Evolutionary conservation across 1,139 yeast species (phyloP), one percentile per base, ranked within the genome.

Genomic region (Pichia sp.): DNA sequence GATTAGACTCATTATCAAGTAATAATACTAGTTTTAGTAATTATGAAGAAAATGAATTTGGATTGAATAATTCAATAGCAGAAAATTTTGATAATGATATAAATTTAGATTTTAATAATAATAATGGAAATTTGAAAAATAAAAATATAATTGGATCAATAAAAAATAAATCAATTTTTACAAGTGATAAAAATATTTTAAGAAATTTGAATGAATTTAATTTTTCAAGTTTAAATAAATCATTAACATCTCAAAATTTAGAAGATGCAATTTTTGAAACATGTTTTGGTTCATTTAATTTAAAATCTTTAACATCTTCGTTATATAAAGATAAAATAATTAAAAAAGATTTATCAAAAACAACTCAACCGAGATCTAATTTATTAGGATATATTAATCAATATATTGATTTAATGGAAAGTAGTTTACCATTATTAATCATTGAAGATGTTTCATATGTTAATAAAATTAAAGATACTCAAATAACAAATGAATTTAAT

Each of bases 381-480:
- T 31, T 53, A 8, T 25, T 46, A 7, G 28, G 30, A 10, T 46
- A 43, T 24, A 36, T 55, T 8, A 38, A 37, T 1, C 36, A 46
- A 20, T 53, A 50, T 35, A 29, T 51, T 8, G 11, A 16, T 0
- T 40, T 42, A 25, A 41, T 56, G 20, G 28, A 33, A 8, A 36
- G n/a, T 2, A 36, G 39, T 6, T 24, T 37, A 10, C 63, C 62
- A 3, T 26, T 22, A 2, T 31, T 27, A 24, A 41, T 39, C 11
- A 23, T 11, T 0, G 35, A 47, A 20, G 47, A 51, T 23, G 30
- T 52, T 20, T 48, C 60, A 2, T 56, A 55, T 42, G 26, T 57
- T 9, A 56, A 56, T 34, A 47, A 48, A 24, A 45, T 58, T 10
- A 48, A 49, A 12, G 38, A 42, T 12, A 53, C 52, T 3, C 49